Percentiles rank a stretch among this genome's conserved stretches.
phyloP scores from a whole-genome alignment of 495 filamentous ascomycete genomes.

The Talaromyces nanjingensis region DNA sequence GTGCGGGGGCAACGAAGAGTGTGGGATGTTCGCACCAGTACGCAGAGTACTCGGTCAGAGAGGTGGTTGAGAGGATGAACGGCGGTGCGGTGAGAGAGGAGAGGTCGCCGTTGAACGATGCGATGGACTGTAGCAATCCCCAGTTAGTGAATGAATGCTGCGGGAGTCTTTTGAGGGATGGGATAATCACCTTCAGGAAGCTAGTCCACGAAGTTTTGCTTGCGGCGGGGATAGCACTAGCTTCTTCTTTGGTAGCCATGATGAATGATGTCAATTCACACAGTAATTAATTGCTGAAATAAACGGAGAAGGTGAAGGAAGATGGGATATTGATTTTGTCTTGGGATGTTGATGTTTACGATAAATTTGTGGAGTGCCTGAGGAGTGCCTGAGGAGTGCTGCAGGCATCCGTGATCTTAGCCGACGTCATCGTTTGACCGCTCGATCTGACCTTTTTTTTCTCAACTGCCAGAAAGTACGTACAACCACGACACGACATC shows the following conservation, averaged over 20 bases:
- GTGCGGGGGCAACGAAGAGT: slow-evolving; percentile 78
- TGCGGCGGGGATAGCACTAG: slow-evolving; percentile 22
- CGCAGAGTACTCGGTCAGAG: slow-evolving; percentile 87
- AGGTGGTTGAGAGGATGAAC: slow-evolving; percentile 90
- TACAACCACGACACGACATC: neutral
- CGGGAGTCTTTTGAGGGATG: slow-evolving; percentile 1
- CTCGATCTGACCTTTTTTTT: neutral
- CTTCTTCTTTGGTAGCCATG: slow-evolving; percentile 7
- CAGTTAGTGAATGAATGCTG: neutral
- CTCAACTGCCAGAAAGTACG: neutral
- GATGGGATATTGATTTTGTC: neutral
- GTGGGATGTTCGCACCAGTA: slow-evolving; percentile 96
- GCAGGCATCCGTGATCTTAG: neutral
- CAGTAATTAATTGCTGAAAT: neutral
- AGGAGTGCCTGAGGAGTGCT: neutral
- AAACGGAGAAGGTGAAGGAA: neutral
- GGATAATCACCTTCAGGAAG: slow-evolving; percentile 40
- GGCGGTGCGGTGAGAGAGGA: slow-evolving; percentile 90
- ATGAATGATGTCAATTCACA: neutral
- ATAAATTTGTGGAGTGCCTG: neutral
- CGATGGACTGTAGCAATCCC: slow-evolving; percentile 60
- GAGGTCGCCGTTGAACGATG: slow-evolving; percentile 94
- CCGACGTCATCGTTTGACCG: neutral
- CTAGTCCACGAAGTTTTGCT: slow-evolving; percentile 49
- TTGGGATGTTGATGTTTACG: neutral